These are phyloP conservation scores for Exophiala xenobiotica DNA, from an alignment of 2,329 filamentous ascomycete genomes.

Conservation along the genomic window DNA sequence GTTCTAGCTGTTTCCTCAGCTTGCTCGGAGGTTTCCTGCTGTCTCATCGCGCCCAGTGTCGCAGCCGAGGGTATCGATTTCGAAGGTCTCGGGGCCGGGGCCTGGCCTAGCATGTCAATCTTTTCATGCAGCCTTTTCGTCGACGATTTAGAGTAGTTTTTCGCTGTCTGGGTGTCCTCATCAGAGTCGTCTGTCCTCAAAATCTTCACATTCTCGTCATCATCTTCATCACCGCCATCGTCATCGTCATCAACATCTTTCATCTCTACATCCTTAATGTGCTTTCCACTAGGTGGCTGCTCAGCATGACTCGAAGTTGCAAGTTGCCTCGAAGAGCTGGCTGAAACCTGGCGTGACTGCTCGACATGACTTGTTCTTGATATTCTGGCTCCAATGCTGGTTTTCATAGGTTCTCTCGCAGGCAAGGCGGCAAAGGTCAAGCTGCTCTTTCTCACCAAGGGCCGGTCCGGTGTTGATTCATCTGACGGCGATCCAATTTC, in stretches of 20 bases:
- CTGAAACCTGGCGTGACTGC: slow-evolving; percentile 4
- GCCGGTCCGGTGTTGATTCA: slow-evolving; percentile 53
- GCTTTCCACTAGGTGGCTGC: not conserved
- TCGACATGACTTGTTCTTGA: slow-evolving; percentile 76
- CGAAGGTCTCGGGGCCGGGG: slow-evolving; percentile 46
- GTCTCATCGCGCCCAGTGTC: slow-evolving; percentile 10
- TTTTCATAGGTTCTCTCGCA: slow-evolving; percentile 86
- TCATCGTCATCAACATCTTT: slow-evolving; percentile 16
- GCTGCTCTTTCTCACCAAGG: slow-evolving; percentile 85
- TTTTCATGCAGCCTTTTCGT: slow-evolving; percentile 90
- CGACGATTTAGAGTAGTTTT: slow-evolving; percentile 79
- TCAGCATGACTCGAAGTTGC: slow-evolving; percentile 3
- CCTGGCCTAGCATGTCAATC: slow-evolving; percentile 71
- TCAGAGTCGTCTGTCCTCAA: slow-evolving; percentile 44
- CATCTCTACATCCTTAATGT: slow-evolving; percentile 22
- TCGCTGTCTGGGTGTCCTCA: slow-evolving; percentile 51
- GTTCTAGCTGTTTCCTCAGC: slow-evolving; percentile 29
- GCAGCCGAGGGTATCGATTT: slow-evolving; percentile 43
- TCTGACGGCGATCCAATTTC: slow-evolving; percentile 51
- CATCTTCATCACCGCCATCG: slow-evolving; percentile 20
- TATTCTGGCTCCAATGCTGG: slow-evolving; percentile 71
- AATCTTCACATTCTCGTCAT: slow-evolving; percentile 24
- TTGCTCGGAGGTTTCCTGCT: slow-evolving; percentile 28
- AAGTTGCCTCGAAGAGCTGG: slow-evolving; percentile 61
- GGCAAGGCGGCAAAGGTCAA: slow-evolving; percentile 91